Percentiles rank a stretch among this genome's conserved stretches.
Evolutionary conservation across 2,329 filamentous ascomycete species (phyloP).

Genomic region (Endocalyx cinctus): DNA sequence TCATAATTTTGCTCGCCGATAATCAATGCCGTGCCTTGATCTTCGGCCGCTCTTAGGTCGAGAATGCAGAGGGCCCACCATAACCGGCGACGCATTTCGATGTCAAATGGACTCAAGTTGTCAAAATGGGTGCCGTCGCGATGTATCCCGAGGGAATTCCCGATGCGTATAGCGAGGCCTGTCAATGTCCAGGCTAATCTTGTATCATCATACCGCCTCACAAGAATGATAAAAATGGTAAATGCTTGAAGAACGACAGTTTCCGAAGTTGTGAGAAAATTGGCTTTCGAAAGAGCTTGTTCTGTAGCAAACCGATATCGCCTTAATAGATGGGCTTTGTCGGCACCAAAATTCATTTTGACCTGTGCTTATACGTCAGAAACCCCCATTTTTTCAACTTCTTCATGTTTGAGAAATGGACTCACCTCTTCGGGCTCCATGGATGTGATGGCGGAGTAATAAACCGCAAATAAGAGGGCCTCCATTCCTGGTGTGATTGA

Average conservation of each 20-base stretch:
- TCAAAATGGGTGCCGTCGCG: constrained; percentile 51
- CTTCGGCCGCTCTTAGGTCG: constrained; percentile 56
- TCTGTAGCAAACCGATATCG: constrained; percentile 53
- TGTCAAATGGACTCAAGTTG: constrained; percentile 53
- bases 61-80: constrained; percentile 59
- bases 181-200: constrained; percentile 60
- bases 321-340: constrained; percentile 39
- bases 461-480: constrained; percentile 60
- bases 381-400: not conserved
- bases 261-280: constrained; percentile 57
- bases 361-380: constrained; percentile 35
- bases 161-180: constrained; percentile 55
- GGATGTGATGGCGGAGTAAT: constrained; percentile 53
- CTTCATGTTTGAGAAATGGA: not conserved
- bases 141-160: constrained; percentile 50
- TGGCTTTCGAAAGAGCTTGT: constrained; percentile 56
- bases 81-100: constrained; percentile 57
- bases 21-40: constrained; percentile 49
- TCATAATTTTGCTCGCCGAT: constrained; percentile 44
- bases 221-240: constrained; percentile 51
- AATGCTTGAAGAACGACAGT: constrained; percentile 58
- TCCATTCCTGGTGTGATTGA: constrained; percentile 53
- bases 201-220: constrained; percentile 47
- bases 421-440: constrained; percentile 56
- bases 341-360: constrained; percentile 42